phyloP scores from a whole-genome alignment of 2,329 filamentous ascomycete genomes.

The Colletotrichum tanaceti region DNA sequence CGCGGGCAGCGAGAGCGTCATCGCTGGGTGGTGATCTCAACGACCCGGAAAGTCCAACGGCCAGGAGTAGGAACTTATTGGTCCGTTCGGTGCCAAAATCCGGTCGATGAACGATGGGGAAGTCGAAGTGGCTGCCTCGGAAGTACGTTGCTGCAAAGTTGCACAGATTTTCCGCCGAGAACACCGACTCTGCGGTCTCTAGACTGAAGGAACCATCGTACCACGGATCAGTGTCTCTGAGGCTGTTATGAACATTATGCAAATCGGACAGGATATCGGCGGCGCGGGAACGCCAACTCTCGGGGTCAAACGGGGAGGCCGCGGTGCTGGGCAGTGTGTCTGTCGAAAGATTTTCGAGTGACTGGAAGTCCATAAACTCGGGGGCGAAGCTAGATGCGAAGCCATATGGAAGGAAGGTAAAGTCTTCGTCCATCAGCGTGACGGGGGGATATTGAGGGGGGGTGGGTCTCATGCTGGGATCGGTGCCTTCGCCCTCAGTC shows the following conservation, averaged over 20 bases:
- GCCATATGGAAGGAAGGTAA: conserved; percentile 18
- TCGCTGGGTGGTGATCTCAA: conserved; percentile 41
- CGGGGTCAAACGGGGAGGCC: neutral
- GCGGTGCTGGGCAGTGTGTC: neutral
- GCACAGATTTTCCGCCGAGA: conserved; percentile 42
- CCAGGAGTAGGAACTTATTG: conserved; percentile 38
- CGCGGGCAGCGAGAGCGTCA: conserved; percentile 37
- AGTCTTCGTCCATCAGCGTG: conserved; percentile 29
- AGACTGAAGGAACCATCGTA: conserved; percentile 39
- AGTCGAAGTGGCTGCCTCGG: conserved; percentile 45
- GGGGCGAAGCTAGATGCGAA: conserved; percentile 8
- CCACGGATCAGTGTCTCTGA: conserved; percentile 36
- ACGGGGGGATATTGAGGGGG: neutral
- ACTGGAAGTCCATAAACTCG: conserved; percentile 21
- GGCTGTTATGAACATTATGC: conserved; percentile 22
- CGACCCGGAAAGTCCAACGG: conserved; percentile 41
- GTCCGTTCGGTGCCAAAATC: conserved; percentile 42
- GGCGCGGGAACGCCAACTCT: conserved; percentile 1
- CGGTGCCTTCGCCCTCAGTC: conserved; percentile 31
- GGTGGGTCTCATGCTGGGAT: conserved; percentile 13
- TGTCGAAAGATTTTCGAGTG: neutral
- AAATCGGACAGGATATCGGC: conserved; percentile 14
- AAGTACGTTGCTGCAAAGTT: conserved; percentile 44
- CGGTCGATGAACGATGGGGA: conserved; percentile 46
- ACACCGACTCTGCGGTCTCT: conserved; percentile 38